Evolutionary conservation across 2,329 filamentous ascomycete genomes (phyloP).

Genomic region (Chrysoporthe cubensis): DNA sequence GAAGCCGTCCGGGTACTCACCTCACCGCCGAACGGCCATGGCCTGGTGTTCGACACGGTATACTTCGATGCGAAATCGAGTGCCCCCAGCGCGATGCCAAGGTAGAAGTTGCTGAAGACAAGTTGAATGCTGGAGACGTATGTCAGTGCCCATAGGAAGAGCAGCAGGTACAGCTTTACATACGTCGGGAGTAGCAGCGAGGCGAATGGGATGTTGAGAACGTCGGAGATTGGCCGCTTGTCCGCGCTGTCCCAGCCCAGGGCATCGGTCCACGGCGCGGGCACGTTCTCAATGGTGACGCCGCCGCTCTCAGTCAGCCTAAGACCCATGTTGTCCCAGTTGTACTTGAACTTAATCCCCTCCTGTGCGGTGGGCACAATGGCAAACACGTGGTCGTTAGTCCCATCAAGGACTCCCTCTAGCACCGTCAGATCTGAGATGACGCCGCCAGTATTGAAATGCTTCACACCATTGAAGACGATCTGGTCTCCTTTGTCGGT

Average conservation of each 20-base stretch:
- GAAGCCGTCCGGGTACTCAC: conserved; percentile 38
- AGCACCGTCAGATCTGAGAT: conserved; percentile 68
- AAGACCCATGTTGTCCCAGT: conserved; percentile 69
- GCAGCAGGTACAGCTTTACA: conserved; percentile 26
- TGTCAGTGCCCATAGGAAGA: conserved; percentile 2
- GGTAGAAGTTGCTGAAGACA: conserved; percentile 69
- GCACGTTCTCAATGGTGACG: conserved; percentile 62
- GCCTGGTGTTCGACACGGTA: conserved; percentile 58
- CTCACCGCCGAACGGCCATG: conserved; percentile 68
- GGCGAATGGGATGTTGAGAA: conserved; percentile 58
- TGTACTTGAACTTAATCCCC: conserved; percentile 61
- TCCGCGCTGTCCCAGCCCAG: conserved; percentile 60
- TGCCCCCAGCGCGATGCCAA: conserved; percentile 65
- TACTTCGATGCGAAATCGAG: conserved; percentile 60
- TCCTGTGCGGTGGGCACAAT: conserved; percentile 61
- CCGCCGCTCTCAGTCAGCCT: conserved; percentile 67
- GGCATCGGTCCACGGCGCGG: conserved; percentile 62
- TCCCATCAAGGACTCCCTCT: conserved; percentile 63
- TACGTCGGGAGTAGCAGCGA: conserved; percentile 63
- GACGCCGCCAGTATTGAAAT: conserved; percentile 70
- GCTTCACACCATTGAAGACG: conserved; percentile 65
- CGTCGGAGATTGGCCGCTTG: conserved; percentile 53
- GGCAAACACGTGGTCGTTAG: conserved; percentile 65
- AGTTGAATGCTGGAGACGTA: conserved; percentile 56
- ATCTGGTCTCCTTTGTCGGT: conserved; percentile 57